These are phyloP conservation scores for Boletus fagicola DNA, from an alignment of 768 basidiomycete genomes.

Conservation along the genomic window DNA sequence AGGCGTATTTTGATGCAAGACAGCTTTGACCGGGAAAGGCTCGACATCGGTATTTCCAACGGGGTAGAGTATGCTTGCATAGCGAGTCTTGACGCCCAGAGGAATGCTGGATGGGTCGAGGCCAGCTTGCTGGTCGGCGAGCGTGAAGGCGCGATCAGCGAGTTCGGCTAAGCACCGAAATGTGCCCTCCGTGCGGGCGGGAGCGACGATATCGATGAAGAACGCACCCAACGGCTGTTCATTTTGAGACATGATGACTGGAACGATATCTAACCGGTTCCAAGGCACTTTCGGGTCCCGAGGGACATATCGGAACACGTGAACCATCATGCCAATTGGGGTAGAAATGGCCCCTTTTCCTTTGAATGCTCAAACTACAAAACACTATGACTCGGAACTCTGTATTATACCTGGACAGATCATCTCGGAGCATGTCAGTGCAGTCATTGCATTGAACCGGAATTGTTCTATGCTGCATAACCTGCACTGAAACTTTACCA, in stretches of 20 bases:
- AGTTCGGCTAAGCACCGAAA: conserved; percentile 20
- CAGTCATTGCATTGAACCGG: too few relatives aligned
- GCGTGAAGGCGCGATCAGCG: conserved; percentile 20
- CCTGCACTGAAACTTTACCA: too few relatives aligned
- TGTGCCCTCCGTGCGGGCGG: neutral
- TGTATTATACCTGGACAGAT: too few relatives aligned
- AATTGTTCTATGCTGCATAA: too few relatives aligned
- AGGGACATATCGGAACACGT: neutral
- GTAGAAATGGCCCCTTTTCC: too few relatives aligned
- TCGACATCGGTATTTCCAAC: conserved; percentile 1
- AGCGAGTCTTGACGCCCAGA: conserved; percentile 6
- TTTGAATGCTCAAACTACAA: too few relatives aligned
- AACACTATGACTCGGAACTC: too few relatives aligned
- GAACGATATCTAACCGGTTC: neutral
- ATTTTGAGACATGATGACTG: conserved; percentile 10
- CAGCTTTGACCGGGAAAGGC: conserved; percentile 12
- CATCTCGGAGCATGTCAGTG: too few relatives aligned
- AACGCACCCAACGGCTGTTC: conserved; percentile 11
- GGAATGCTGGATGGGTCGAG: neutral
- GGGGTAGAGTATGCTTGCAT: conserved; percentile 18
- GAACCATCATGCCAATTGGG: neutral
- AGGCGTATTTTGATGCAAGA: conserved; percentile 14
- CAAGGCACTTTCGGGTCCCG: neutral
- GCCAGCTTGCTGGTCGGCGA: conserved; percentile 4
- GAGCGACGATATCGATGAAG: conserved; percentile 14